A percentile compares a stretch with the other conserved stretches of the same genome.
These are phyloP conservation scores for Suaeda aralocaspica DNA, from an alignment of 148 eudicot species.

Conservation along the genomic window DNA sequence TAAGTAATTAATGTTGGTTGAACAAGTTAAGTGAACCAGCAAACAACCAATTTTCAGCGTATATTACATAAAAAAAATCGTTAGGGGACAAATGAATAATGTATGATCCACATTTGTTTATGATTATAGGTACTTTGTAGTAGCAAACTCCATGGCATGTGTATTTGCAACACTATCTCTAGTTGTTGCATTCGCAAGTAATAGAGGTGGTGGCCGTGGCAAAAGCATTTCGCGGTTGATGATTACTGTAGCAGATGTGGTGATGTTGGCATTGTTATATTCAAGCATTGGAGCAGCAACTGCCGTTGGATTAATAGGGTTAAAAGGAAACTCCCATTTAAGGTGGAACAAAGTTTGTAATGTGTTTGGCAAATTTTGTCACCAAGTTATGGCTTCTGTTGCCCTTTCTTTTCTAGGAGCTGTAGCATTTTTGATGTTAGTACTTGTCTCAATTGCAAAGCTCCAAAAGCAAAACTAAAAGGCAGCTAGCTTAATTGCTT, in stretches of 20 bases:
- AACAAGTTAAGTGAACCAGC: no score
- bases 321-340: conserved; percentile 59
- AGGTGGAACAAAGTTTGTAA: conserved; percentile 69
- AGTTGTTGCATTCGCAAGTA: conserved; percentile 26
- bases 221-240: conserved; percentile 14
- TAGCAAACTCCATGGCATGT: conserved; percentile 49
- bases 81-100: no score
- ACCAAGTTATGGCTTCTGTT: conserved; percentile 36
- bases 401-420: conserved; percentile 38
- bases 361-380: conserved; percentile 43
- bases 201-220: conserved; percentile 24
- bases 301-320: conserved; percentile 52
- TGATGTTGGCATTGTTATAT: conserved; percentile 54
- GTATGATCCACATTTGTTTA: background rate
- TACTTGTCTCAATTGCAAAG: conserved; percentile 32
- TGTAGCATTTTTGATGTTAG: conserved; percentile 29
- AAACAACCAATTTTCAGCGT: no score
- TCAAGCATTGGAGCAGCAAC: conserved; percentile 50
- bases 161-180: conserved; percentile 35
- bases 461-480: conserved; percentile 28
- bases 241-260: conserved; percentile 37
- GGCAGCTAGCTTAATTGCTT: no score
- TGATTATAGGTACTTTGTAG: conserved; percentile 49
- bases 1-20: no score
- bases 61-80: no score